Evolutionary conservation across 805 yeast genomes (phyloP).

Genomic region (Wickerhamomyces hampshirensis): DNA sequence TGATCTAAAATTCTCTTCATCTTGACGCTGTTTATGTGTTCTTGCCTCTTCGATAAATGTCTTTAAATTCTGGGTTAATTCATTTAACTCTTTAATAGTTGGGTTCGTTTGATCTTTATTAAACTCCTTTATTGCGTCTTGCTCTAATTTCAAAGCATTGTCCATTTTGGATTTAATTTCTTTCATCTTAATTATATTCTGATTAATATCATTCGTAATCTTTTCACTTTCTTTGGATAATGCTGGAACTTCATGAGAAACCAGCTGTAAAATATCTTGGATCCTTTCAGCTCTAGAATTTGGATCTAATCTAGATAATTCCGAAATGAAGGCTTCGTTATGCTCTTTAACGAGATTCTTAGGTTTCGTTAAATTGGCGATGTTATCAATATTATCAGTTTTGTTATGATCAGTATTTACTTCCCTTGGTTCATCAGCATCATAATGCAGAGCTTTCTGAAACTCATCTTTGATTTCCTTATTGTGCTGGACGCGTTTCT

Average conservation of each 20-base stretch:
- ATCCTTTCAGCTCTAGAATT: slow-evolving; percentile 2
- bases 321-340: slow-evolving; percentile 1
- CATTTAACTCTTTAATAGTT: slow-evolving; percentile 1
- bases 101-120: neutral
- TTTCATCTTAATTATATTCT: slow-evolving; percentile 5
- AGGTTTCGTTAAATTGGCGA: slow-evolving; percentile 11
- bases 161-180: slow-evolving; percentile 5
- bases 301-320: slow-evolving; percentile 1
- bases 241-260: slow-evolving; percentile 6
- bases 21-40: slow-evolving; percentile 31
- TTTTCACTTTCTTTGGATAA: slow-evolving; percentile 1
- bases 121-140: slow-evolving; percentile 1
- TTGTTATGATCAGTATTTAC: neutral
- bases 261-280: slow-evolving; percentile 7
- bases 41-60: slow-evolving; percentile 40
- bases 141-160: slow-evolving; percentile 3
- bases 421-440: neutral
- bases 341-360: neutral
- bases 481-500: no score
- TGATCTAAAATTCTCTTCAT: slow-evolving; percentile 43
- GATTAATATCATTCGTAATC: slow-evolving; percentile 5
- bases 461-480: neutral
- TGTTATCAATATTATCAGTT: slow-evolving; percentile 3
- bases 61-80: slow-evolving; percentile 27
- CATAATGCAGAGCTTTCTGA: neutral